Base-by-base conservation (phyloP, 305 asterid species). In the Stenogyne calaminthoides region DNA sequence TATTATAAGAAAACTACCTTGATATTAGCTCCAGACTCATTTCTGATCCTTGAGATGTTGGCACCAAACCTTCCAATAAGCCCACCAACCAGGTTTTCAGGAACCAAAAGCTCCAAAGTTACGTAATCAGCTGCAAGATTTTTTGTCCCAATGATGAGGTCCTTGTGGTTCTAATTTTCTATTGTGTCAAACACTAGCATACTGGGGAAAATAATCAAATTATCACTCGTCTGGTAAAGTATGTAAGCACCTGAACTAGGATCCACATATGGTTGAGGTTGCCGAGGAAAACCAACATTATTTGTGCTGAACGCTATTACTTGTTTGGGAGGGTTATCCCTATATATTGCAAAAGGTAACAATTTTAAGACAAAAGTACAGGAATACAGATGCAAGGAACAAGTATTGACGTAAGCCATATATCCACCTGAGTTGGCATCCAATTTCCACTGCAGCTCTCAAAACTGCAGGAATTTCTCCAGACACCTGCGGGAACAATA, bases 31-130 rank as follows among this genome's bases (percentile, higher is more conserved):
- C 98, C 98, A 12, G 96, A 90, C 78, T 92, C 98, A 25, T 86
- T 86, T 79, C 97, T 85, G 79, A 94, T 91, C 88, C 97, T 85
- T 36, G 97, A 94, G 77, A 91, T 90, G 80, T 90, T 92, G 72
- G 97, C 88, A 52, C 98, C 99, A 64, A 89, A 90, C 82, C 99
- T 84, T 69, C 99, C 97, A 70, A 95, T 95, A 85, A 95, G 84
- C 64, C 99, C 99, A 5, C 99, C 97, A 71, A 93, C 96, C 77
- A 94, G 80, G 74, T 90, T 71, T 80, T 94, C 99, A 47, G 99
- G 96, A 77, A 94, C 89, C 92, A 86, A 70, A 69, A 92, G 85
- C 68, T 88, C 96, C 88, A 92, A 70, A 78, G 83, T 86, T 55
- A 79, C 92, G 84, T 80, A 86, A 67, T 90, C 93, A 88, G 85